Conservation (phyloP, 441 rosid species). For the Mallotus japonicus region DNA sequence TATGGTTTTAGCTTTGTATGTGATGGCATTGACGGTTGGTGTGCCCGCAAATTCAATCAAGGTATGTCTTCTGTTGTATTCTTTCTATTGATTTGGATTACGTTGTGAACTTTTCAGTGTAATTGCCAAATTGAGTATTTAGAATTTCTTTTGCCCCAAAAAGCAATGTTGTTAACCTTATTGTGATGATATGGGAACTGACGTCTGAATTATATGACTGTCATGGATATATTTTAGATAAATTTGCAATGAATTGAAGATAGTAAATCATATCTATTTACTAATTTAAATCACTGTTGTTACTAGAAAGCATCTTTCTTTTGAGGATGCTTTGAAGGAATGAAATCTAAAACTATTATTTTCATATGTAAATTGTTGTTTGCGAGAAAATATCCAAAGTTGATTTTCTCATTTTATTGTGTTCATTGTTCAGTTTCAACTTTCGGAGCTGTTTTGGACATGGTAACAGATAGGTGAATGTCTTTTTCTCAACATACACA, state of each 20-base stretch:
- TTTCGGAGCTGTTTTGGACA: conserved; percentile 97
- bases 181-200: neutral
- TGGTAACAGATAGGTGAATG: conserved; percentile 91
- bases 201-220: neutral
- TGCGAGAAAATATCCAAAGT: neutral
- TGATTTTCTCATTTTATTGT: conserved; percentile 20
- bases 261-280: neutral
- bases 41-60: conserved; percentile 94
- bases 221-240: conserved; percentile 5
- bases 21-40: conserved; percentile 97
- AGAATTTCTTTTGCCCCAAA: neutral
- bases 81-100: neutral
- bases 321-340: neutral
- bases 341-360: neutral
- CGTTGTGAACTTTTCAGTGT: too few species aligned
- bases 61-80: conserved; percentile 34
- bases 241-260: neutral
- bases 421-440: conserved; percentile 67
- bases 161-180: neutral
- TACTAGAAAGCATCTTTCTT: neutral
- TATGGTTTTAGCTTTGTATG: conserved; percentile 76
- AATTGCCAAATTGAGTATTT: too few species aligned
- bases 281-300: too few species aligned
- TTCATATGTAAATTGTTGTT: too few species aligned
- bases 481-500: neutral